phyloP scores from a whole-genome alignment of 2,329 filamentous ascomycete genomes.

The Fusarium keratoplasticum region DNA sequence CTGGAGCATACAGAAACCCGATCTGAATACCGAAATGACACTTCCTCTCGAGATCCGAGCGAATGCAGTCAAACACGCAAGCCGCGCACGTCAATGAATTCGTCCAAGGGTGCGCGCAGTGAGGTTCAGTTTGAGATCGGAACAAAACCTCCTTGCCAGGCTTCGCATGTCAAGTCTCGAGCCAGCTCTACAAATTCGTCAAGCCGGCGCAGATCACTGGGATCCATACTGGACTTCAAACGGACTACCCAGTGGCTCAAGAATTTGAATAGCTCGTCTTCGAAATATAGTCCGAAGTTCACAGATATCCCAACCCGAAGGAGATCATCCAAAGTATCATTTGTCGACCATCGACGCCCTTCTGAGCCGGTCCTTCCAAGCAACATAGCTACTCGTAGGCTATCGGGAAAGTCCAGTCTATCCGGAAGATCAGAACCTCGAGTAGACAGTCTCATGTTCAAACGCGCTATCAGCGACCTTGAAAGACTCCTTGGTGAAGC shows the following conservation, averaged over 20 bases:
- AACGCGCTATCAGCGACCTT: constrained; percentile 55
- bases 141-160: constrained; percentile 9
- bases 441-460: constrained; percentile 48
- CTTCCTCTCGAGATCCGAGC: not conserved
- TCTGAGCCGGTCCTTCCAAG: constrained; percentile 39
- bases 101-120: not conserved
- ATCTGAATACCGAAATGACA: not conserved
- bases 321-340: constrained; percentile 11
- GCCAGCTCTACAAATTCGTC: constrained; percentile 13
- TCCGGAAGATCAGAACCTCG: constrained; percentile 37
- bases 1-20: not conserved
- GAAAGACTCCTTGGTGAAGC: constrained; percentile 61
- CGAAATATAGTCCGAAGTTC: constrained; percentile 41
- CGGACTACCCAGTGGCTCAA: constrained; percentile 51
- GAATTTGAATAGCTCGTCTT: constrained; percentile 45
- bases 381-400: constrained; percentile 28
- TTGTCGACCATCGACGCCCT: constrained; percentile 27
- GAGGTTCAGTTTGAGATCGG: constrained; percentile 1
- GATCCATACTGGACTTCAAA: constrained; percentile 48
- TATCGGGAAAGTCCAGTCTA: constrained; percentile 27
- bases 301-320: constrained; percentile 43
- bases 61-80: not conserved
- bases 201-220: constrained; percentile 40
- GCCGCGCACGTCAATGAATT: not conserved
- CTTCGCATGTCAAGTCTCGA: not conserved